Conservation (phyloP, 495 filamentous ascomycete species). For the Penicillium taxi region DNA sequence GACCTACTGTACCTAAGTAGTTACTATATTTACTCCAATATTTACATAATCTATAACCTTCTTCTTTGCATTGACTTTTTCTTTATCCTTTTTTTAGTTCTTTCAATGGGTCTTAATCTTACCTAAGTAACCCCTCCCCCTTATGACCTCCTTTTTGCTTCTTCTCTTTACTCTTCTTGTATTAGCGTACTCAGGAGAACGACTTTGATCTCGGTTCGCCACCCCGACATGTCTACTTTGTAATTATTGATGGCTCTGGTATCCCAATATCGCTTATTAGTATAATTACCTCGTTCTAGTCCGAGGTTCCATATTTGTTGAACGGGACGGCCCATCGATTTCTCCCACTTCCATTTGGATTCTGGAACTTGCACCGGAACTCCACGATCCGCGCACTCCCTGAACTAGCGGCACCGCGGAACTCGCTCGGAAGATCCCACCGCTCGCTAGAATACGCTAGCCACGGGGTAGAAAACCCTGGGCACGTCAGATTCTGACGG, state of each 20-base stretch:
- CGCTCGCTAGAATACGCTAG: slow-evolving; percentile 23
- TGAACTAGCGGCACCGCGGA: slow-evolving; percentile 17
- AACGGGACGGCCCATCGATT: slow-evolving; percentile 13
- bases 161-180: background rate
- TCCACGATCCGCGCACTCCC: slow-evolving; percentile 24
- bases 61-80: too few species aligned
- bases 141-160: background rate
- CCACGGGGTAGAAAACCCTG: slow-evolving; percentile 13
- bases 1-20: too few species aligned
- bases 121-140: too few species aligned
- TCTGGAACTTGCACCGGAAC: slow-evolving; percentile 14
- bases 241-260: background rate
- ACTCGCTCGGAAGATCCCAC: slow-evolving; percentile 3
- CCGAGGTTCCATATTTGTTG: slow-evolving; percentile 8
- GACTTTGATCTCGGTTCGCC: background rate
- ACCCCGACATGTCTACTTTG: background rate
- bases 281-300: background rate
- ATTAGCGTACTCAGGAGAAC: slow-evolving; percentile 2
- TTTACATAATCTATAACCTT: too few species aligned
- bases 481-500: slow-evolving; percentile 14
- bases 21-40: too few species aligned
- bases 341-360: slow-evolving; percentile 13
- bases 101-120: too few species aligned
- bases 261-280: too few species aligned
- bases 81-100: too few species aligned